Conservation (phyloP, 139 green algal species). For the Chlorella sp. region DNA sequence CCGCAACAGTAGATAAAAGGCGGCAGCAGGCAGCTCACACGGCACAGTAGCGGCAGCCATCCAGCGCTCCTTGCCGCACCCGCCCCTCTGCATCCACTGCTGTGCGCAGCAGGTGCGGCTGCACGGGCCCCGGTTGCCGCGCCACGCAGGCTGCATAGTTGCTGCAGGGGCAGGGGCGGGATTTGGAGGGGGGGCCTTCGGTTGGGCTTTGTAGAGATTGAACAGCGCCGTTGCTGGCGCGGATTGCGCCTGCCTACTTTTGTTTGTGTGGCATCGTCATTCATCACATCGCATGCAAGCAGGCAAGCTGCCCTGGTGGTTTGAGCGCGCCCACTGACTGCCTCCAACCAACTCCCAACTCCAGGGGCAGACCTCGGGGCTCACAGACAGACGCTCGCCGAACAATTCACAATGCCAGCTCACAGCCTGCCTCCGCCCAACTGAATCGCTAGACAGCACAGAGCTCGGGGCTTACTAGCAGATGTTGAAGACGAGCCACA, state of each 20-base stretch:
- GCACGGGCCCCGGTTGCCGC: constrained; percentile 17
- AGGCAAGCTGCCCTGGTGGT: neutral
- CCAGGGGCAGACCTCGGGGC: no score
- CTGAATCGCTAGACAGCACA: neutral
- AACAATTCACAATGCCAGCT: no score
- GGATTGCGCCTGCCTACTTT: no score
- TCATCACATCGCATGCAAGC: no score
- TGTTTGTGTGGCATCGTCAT: no score
- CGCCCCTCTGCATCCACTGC: neutral
- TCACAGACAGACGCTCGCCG: no score
- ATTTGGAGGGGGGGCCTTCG: neutral
- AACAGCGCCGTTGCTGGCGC: no score
- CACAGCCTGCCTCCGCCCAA: neutral
- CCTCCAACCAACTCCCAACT: no score
- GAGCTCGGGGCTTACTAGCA: neutral
- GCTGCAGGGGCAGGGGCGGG: neutral
- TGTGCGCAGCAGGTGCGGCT: neutral
- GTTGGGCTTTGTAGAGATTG: neutral
- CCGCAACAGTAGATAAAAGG: no score
- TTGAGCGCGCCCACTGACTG: neutral
- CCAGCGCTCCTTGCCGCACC: neutral
- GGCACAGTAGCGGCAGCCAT: constrained; percentile 29
- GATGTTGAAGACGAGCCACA: constrained; percentile 19
- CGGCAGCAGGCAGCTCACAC: no score
- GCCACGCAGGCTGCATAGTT: constrained; percentile 20